Evolutionary conservation across 2,329 filamentous ascomycete species (phyloP), one percentile per base, ranked within the genome.

Genomic region (Epichloe glyceriae): DNA sequence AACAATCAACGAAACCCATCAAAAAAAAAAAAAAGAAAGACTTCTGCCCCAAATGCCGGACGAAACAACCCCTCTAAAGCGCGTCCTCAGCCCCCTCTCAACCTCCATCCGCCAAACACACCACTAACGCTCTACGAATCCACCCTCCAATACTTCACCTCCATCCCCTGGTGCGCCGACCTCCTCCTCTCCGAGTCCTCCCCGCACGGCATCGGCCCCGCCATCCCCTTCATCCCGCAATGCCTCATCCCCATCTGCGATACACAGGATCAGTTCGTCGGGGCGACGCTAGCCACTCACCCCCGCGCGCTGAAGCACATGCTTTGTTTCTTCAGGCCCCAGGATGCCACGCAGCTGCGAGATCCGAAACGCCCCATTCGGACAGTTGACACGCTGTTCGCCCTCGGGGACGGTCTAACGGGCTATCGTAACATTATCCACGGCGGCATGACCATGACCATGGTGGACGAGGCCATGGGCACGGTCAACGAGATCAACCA

Each of bases 391-490:
- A 58, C 62, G 1, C 58, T 71, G 19, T 62, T 66, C 47, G 56
- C 62, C 1, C 57, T 70, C 7, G 64, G 64, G 1, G 55, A 60
- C 2, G 67, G 65, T 2, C 55, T 70, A 5, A 62, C 59, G 6
- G 66, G 69, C 2, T 65, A 62, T 35, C 56, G 61, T 1, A 56
- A 56, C 7, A 52, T 69, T 10, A 53, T 68, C 2, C 68, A 70
- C 50, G 68, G 68, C 6, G 68, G 68, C 11, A 54, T 69, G 44
- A 57, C 60, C 8, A 62, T 62, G 37, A 56, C 67, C 5, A 53
- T 70, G 49, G 52, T 67, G 22, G 68, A 71, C 46, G 68, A 70
- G 59, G 55, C 62, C 5, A 63, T 67, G 55, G 66, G 67, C 3
- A 56, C 58, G 2, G 52, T 71, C 17, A 61, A 65, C 20, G 67